Conservation (phyloP, 768 basidiomycete genomes). For the Sistotremastrum suecicum region DNA sequence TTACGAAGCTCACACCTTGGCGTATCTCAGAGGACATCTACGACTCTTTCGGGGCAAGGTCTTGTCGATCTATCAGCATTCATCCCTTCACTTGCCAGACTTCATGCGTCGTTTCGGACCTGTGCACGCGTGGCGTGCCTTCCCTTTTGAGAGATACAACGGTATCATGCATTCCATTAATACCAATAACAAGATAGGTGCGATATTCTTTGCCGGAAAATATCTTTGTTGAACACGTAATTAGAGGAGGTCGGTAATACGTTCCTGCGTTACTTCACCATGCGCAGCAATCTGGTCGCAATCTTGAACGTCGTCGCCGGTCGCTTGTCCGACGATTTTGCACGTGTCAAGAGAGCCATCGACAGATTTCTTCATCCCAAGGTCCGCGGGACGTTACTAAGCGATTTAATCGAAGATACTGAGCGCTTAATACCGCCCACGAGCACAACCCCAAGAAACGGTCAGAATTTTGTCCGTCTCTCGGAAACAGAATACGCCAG, state of each 20-base stretch:
- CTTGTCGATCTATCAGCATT: background rate
- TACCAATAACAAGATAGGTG: background rate
- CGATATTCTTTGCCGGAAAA: background rate
- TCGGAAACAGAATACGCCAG: too few relatives aligned
- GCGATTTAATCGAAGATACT: background rate
- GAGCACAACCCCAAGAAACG: too few relatives aligned
- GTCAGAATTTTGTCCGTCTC: too few relatives aligned
- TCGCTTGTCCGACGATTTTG: background rate
- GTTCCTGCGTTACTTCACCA: background rate
- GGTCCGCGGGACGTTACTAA: background rate
- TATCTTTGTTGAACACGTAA: background rate
- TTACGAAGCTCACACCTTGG: background rate
- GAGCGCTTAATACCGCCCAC: background rate
- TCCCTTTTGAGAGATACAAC: background rate
- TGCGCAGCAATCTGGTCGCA: background rate
- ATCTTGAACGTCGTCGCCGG: too few relatives aligned
- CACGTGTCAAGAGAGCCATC: background rate
- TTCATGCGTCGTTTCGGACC: background rate
- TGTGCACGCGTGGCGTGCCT: background rate
- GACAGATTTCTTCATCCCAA: background rate
- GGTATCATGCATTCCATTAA: background rate
- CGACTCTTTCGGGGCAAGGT: background rate
- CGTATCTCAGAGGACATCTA: background rate
- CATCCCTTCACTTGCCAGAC: background rate
- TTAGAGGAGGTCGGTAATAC: background rate